Evolutionary conservation across 108 stramenopile species (phyloP), one percentile per base, ranked within the genome.

Genomic region (Cyclotella baltica): DNA sequence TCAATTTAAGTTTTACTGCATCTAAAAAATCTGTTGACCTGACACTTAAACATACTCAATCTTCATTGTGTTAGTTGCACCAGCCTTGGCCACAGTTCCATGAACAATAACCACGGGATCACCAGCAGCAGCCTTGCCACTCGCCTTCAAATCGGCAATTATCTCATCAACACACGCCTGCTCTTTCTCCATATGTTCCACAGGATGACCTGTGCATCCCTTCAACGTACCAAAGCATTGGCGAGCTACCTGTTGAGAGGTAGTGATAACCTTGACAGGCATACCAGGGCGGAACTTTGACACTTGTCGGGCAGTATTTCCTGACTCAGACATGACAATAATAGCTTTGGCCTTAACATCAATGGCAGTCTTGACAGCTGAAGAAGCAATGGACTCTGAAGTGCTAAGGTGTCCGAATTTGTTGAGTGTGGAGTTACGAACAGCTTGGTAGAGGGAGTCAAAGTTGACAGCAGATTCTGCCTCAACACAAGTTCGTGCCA

Each of bases 241-340:
- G 36, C 96, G 88, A 30, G 98, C 98, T 6, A 94, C 91, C 61
- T 87, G 80, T 43, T 72, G 82, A 33, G 76, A 70, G 18, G 90
- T 81, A 2, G 98, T 98, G 64, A 98, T 80, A 61, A 93, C 93
- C 55, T 96, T 65, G 48, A 98, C 73, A 23, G 93, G 92, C 70
- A 96, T 78, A 36, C 85, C 85, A 5, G 98, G 98, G 61, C 98
- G 96, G 93, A 98, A 99, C 80, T 98, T 99, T 72, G 98, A 96
- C 35, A 99, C 86, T 62, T 96, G 87, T 55, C 92, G 92, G 8
- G 98, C 98, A 25, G 97, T 98, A 72, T 76, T 85, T 35, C 99
- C 99, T 31, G 90, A 92, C 73, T 98, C 97, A 27, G 97, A 93
- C 71, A 97, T 86, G 36, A 99, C 98, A 68, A 99, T 82, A 67